A percentile compares a stretch with the other conserved stretches of the same genome.
phyloP scores from a whole-genome alignment of 768 basidiomycete species.

The Psilocybe subaeruginosa region DNA sequence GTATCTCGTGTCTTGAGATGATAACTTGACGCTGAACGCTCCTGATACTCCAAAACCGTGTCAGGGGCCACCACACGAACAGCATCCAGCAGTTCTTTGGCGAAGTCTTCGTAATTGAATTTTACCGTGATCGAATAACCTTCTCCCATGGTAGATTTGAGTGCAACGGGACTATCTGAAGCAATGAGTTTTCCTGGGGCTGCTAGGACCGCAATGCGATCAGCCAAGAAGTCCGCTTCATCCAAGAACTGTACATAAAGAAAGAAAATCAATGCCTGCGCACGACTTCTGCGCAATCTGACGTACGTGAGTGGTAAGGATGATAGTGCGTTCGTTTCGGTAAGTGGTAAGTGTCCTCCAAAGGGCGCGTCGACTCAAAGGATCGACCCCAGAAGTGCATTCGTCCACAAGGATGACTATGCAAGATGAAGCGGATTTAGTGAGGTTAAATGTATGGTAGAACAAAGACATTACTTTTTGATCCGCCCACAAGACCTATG shows the following conservation, averaged over 20 bases:
- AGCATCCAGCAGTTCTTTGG: slow-evolving; percentile 39
- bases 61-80: slow-evolving; percentile 50
- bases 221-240: slow-evolving; percentile 79
- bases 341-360: slow-evolving; percentile 77
- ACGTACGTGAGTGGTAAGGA: slow-evolving; percentile 80
- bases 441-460: background rate
- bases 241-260: slow-evolving; percentile 59
- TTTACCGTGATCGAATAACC: slow-evolving; percentile 69
- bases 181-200: slow-evolving; percentile 81
- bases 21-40: slow-evolving; percentile 48
- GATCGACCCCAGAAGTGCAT: slow-evolving; percentile 83
- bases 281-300: background rate
- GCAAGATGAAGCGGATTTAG: background rate
- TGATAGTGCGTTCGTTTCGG: slow-evolving; percentile 64
- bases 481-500: slow-evolving; percentile 77
- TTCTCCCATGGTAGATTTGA: slow-evolving; percentile 71
- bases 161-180: slow-evolving; percentile 67
- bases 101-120: slow-evolving; percentile 32
- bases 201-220: slow-evolving; percentile 74
- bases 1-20: slow-evolving; percentile 67
- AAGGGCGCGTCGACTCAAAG: slow-evolving; percentile 73
- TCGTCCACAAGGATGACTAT: slow-evolving; percentile 61
- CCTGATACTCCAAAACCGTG: slow-evolving; percentile 40
- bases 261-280: background rate
- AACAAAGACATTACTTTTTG: slow-evolving; percentile 47